A percentile compares a stretch with the other conserved stretches of the same genome.
These are phyloP conservation scores for Rutstroemia sydowiana DNA, from an alignment of 2,329 filamentous ascomycete genomes.

Conservation along the genomic window DNA sequence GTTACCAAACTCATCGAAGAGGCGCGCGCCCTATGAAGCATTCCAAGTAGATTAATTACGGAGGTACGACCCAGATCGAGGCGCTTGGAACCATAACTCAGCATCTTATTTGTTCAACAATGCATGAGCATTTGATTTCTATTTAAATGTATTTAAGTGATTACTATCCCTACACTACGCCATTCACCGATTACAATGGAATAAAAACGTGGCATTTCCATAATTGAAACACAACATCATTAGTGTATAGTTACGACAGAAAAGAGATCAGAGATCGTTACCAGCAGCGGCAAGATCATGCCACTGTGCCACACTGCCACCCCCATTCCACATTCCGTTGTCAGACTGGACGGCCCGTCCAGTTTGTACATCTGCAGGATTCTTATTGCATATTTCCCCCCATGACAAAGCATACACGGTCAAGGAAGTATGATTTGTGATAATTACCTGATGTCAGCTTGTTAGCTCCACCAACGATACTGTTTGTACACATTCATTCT, in stretches of 20 bases:
- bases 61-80: too few relatives aligned
- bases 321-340: conserved; percentile 7
- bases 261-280: conserved; percentile 10
- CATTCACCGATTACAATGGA: too few relatives aligned
- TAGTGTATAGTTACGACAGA: conserved; percentile 2
- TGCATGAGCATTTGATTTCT: too few relatives aligned
- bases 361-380: conserved; percentile 6
- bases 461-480: too few relatives aligned
- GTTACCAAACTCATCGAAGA: not conserved
- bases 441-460: conserved; percentile 5
- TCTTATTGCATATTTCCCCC: not conserved
- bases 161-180: too few relatives aligned
- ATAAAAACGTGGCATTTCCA: conserved; percentile 8
- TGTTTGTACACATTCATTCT: not conserved
- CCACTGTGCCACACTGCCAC: conserved; percentile 5
- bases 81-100: too few relatives aligned
- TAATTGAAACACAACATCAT: conserved; percentile 6
- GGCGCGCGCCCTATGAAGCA: conserved; percentile 2
- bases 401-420: not conserved
- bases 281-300: conserved; percentile 9
- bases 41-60: too few relatives aligned
- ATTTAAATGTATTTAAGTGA: too few relatives aligned
- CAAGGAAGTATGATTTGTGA: not conserved
- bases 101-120: too few relatives aligned
- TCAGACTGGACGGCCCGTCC: conserved; percentile 10